Evolutionary conservation across 495 filamentous ascomycete genomes (phyloP), one percentile per base, ranked within the genome.

Genomic region (Jackrogersella multiformis): DNA sequence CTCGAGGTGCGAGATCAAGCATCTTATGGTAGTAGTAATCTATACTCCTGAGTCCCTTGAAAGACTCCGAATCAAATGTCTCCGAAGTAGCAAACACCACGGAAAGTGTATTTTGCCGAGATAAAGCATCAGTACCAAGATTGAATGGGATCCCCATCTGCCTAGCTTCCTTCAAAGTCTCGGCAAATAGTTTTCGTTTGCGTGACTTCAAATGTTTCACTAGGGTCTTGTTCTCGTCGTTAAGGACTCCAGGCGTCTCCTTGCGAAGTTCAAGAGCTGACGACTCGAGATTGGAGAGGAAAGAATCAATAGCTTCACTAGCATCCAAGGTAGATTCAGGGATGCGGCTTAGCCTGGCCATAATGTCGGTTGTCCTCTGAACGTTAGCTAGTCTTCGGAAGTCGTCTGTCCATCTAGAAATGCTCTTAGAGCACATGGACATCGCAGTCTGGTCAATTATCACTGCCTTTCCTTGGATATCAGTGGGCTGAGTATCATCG

Each of bases 151-250:
- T 86, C 16, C 96, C 96, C 93, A 98, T 97, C 21, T 89, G 85
- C 20, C 92, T 87, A 1, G 97, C 77, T 5, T 84, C 85, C 70
- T 90, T 92, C 56, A 99, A 79, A 0, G 90, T 92, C 66, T 98
- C 94, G 0, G 91, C 89, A 65, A 94, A 95, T 12, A 97, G 86
- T 67, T 90, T 93, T n/a, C 92, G 88, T 77, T 99, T 99, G 56
- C 91, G 84, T 0, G 87, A 86, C 79, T 97, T 97, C 61, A 98
- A 85, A 76, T 97, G 92, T 68, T 92, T 91, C 32, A 97, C 87
- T 5, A 83, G 63, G 1, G 89, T 84, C 69, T 92, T 92, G 71
- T 93, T 97, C 5, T 97, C 92, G 23, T 94, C 89, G 0, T 85
- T 97, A 21, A 94, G 73, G 2, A 81, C 81, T 6, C 85, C 77